These are phyloP conservation scores for Aspergillus sp. DNA, from an alignment of 2,329 filamentous ascomycete genomes.

Conservation along the genomic window DNA sequence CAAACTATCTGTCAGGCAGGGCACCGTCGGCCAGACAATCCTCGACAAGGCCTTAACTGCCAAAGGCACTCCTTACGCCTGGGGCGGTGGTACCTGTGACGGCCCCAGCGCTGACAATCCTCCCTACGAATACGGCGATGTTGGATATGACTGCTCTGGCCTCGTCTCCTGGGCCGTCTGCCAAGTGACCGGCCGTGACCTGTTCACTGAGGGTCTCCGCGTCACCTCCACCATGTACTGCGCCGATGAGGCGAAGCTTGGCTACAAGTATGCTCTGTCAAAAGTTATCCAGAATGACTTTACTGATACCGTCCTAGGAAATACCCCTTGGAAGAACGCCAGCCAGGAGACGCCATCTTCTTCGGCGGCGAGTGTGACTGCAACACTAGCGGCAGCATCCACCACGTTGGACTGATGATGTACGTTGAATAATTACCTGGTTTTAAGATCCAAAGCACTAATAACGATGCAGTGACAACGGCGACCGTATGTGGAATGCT, in stretches of 20 bases:
- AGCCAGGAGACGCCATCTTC: constrained; percentile 27
- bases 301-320: constrained; percentile 13
- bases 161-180: constrained; percentile 29
- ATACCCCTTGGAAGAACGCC: constrained; percentile 22
- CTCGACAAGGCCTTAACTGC: constrained; percentile 51
- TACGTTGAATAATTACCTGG: not conserved
- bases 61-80: constrained; percentile 40
- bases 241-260: constrained; percentile 17
- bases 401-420: constrained; percentile 17
- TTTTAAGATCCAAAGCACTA: not conserved
- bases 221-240: constrained; percentile 28
- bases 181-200: constrained; percentile 27
- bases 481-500: constrained; percentile 28
- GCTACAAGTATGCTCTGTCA: constrained; percentile 20
- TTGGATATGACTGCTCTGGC: constrained; percentile 30
- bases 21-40: constrained; percentile 34
- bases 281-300: not conserved
- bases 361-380: constrained; percentile 19
- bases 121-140: constrained; percentile 25
- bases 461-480: constrained; percentile 17
- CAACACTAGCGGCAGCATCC: constrained; percentile 1
- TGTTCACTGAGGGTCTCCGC: constrained; percentile 24
- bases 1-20: too few relatives aligned
- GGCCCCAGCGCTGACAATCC: constrained; percentile 24
- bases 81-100: constrained; percentile 27